Evolutionary conservation across 176 grass and related monocot genomes (phyloP).

Genomic region (barley (Hordeum vulgare)): MorexV3_pseudomolecules_assembly NC_058520.1:48334354-48334853

Average conservation of each 20-base stretch:
- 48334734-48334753: too few species aligned
- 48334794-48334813: not conserved
- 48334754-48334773: not conserved
- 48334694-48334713: not conserved
- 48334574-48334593: constrained; percentile 65
- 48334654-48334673: not conserved
- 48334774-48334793: not conserved
- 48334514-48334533: constrained; percentile 68
- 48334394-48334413: constrained; percentile 17
- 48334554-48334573: constrained; percentile 89
- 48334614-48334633: not conserved
- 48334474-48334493: constrained; percentile 68
- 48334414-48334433: constrained; percentile 48
- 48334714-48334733: too few species aligned
- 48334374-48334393: constrained; percentile 55
- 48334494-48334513: constrained; percentile 34
- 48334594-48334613: constrained; percentile 47
- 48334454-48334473: constrained; percentile 46
- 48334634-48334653: not conserved
- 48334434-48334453: constrained; percentile 59
- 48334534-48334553: constrained; percentile 43
- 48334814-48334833: too few species aligned
- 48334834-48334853: too few species aligned
- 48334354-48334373: constrained; percentile 72
- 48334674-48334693: not conserved